Conservation (phyloP, 345 rosid species). For the Rubroshorea leprosula region DNA sequence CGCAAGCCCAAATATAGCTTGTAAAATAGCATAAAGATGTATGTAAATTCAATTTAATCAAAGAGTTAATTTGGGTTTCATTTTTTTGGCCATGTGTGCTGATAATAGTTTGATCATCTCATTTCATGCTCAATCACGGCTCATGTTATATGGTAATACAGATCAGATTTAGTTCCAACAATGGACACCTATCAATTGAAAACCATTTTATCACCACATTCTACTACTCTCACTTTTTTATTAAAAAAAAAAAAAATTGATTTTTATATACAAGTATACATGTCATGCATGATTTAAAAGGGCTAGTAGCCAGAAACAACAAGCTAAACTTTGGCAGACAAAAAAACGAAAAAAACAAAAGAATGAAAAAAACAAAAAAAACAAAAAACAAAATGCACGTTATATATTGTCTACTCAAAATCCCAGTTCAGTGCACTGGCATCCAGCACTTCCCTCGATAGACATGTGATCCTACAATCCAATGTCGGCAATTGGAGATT, state of each 20-base stretch:
- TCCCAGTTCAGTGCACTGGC: background rate
- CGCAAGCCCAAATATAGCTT: background rate
- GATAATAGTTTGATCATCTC: too few relatives aligned
- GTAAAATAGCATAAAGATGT: background rate
- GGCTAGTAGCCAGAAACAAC: constrained; percentile 1
- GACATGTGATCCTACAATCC: constrained; percentile 2
- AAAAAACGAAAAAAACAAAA: too few relatives aligned
- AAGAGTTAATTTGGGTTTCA: background rate
- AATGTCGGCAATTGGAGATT: background rate
- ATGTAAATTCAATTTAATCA: background rate
- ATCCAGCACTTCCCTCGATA: too few relatives aligned
- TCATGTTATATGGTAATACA: background rate
- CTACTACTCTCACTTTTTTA: background rate
- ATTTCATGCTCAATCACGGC: background rate
- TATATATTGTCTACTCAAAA: background rate
- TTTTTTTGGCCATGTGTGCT: too few relatives aligned
- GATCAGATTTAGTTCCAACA: background rate
- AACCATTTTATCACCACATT: background rate
- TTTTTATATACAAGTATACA: background rate
- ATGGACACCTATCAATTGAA: background rate
- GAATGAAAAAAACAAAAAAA: too few relatives aligned
- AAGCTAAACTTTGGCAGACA: too few relatives aligned
- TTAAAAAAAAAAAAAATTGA: background rate
- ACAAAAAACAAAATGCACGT: background rate
- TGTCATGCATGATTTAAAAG: background rate